These are phyloP conservation scores for Termitomyces titanicus DNA, from an alignment of 768 basidiomycete species.

Conservation along the genomic window DNA sequence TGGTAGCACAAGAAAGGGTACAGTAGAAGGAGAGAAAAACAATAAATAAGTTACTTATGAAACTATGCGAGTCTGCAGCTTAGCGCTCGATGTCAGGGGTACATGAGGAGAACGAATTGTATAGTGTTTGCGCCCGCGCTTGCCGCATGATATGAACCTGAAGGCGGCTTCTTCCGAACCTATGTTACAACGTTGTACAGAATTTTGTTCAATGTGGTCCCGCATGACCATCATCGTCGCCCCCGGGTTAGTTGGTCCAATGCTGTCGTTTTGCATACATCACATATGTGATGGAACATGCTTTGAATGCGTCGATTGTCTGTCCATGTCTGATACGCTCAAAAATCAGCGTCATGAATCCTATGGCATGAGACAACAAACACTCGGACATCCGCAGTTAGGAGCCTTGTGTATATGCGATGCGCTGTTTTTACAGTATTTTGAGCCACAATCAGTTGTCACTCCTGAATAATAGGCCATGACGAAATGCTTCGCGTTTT, in stretches of 20 bases:
- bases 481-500: slow-evolving; percentile 53
- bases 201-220: not conserved
- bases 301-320: slow-evolving; percentile 59
- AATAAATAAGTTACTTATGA: not conserved
- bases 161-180: too few species aligned
- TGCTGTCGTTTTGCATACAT: slow-evolving; percentile 42
- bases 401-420: slow-evolving; percentile 59
- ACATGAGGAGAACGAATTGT: not conserved
- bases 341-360: not conserved
- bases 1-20: not conserved
- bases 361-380: slow-evolving; percentile 13
- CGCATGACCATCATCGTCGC: too few species aligned
- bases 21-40: not conserved
- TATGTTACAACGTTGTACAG: slow-evolving; percentile 6
- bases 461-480: slow-evolving; percentile 59
- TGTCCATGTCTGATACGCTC: slow-evolving; percentile 26
- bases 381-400: slow-evolving; percentile 52
- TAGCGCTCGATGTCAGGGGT: not conserved
- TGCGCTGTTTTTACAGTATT: slow-evolving; percentile 48
- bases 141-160: too few species aligned
- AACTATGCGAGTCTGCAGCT: not conserved
- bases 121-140: too few species aligned
- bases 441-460: slow-evolving; percentile 49
- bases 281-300: slow-evolving; percentile 65
- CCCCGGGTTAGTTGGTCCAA: slow-evolving; percentile 22